Base-by-base conservation (phyloP, 73 alveolate genomes). In the Paramecium tetraurelia region DNA sequence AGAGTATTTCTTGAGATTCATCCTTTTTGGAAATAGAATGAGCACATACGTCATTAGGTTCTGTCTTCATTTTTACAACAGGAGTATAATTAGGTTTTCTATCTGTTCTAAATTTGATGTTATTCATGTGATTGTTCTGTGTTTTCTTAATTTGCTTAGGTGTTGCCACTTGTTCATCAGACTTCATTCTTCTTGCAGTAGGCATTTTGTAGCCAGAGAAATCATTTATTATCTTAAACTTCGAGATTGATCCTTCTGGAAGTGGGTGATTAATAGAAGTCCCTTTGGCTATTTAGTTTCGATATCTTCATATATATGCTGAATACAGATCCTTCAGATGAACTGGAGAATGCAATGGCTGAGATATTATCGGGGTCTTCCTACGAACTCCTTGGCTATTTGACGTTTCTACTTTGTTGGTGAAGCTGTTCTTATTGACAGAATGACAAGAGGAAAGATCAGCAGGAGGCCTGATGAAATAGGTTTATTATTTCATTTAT, bases 1-100 rank as follows among this genome's bases (percentile, higher is more conserved):
- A 48, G 27, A 80, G 41, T 33, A 80, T 80, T 3, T 80, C 90
- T 80, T 46, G 27, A 22, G 90, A 80, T 12, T 80, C 90, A 80
- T 80, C 90, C 7, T 31, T 22, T 43, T 48, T 80, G 3, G 50
- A 10, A 3, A 35, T 18, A 12, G 86, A n/a, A 11, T 33, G 33
- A 16, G 18, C 5, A 20, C 10, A 21, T 4, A 72, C 14, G n/a
- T 72, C 86, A 72, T 40, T 72, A 16, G 86, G 86, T 72, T 72
- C 86, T 72, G 86, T 72, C 18, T 72, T 72, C 59, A 72, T 72
- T 72, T 72, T 72, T 7, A 18, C 46, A 14, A 80, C 14, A 20
- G 90, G 90, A 43, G 90, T 80, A 80, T 44, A 22, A 44, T 80
- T 80, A 3, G 14, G 20, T 24, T 20, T 29, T 24, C 84, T 63